A percentile compares a stretch with the other conserved stretches of the same genome.
Evolutionary conservation across 306 rosid species (phyloP).

Genomic region (Prunus salicina): DNA sequence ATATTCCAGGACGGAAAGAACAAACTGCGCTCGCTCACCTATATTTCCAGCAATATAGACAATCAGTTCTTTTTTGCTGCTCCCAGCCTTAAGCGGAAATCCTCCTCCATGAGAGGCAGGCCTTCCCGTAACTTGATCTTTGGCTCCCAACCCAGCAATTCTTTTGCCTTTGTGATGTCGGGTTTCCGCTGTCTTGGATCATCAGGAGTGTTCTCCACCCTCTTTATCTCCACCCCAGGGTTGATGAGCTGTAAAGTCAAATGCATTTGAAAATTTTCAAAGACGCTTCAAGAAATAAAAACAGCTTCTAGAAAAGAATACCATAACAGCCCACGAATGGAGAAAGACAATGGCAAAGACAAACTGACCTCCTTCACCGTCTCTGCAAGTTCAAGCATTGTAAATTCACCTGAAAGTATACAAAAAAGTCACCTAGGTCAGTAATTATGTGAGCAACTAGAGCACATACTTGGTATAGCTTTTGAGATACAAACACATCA

Average conservation of each 20-base stretch:
- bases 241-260: conserved; percentile 55
- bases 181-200: conserved; percentile 87
- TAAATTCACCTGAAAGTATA: conserved; percentile 68
- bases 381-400: conserved; percentile 89
- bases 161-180: conserved; percentile 66
- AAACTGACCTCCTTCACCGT: conserved; percentile 78
- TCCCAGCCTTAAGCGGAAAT: conserved; percentile 74
- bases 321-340: neutral
- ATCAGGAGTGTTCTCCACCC: conserved; percentile 83
- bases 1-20: neutral
- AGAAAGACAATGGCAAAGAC: conserved; percentile 11
- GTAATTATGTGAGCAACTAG: neutral
- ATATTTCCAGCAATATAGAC: conserved; percentile 9
- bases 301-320: neutral
- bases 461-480: neutral
- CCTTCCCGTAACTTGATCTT: conserved; percentile 59
- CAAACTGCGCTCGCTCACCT: neutral
- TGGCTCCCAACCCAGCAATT: conserved; percentile 77
- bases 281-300: neutral
- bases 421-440: neutral
- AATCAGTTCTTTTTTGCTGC: conserved; percentile 30
- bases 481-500: neutral
- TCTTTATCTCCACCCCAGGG: conserved; percentile 61
- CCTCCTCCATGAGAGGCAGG: conserved; percentile 82
- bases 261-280: neutral